phyloP scores from a whole-genome alignment of 768 basidiomycete genomes.

The Tylopilus felleus region DNA sequence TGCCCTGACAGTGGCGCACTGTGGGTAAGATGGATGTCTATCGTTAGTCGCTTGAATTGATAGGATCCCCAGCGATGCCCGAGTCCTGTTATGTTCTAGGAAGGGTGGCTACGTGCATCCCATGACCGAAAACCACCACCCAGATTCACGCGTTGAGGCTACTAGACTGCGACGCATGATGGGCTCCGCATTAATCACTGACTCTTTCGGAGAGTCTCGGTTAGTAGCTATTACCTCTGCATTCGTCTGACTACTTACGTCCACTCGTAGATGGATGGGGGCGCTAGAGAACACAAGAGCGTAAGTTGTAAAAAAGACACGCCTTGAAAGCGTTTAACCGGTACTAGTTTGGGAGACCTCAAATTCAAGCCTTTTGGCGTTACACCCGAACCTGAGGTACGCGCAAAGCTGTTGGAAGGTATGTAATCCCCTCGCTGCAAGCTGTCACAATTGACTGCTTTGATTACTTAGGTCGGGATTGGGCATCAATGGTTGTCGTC shows the following conservation, averaged over 20 bases:
- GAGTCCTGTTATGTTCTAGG: conserved; percentile 77
- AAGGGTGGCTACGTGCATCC: conserved; percentile 69
- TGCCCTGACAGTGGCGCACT: conserved; percentile 86
- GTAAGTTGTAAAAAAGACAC: conserved; percentile 37
- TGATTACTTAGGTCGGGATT: conserved; percentile 60
- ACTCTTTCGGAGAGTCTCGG: conserved; percentile 92
- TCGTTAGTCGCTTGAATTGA: conserved; percentile 6
- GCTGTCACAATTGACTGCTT: background rate
- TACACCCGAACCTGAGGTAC: conserved; percentile 89
- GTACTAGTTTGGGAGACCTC: conserved; percentile 75
- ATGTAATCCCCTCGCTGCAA: conserved; percentile 6
- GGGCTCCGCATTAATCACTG: conserved; percentile 84
- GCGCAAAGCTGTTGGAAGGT: conserved; percentile 75
- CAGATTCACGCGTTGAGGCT: conserved; percentile 86
- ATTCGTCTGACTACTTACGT: background rate
- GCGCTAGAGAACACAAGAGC: conserved; percentile 89
- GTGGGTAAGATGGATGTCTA: conserved; percentile 56
- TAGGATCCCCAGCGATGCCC: conserved; percentile 65
- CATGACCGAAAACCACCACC: conserved; percentile 94
- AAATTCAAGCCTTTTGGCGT: conserved; percentile 88
- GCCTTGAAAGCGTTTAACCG: background rate
- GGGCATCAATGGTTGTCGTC: conserved; percentile 85
- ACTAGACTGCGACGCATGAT: conserved; percentile 84
- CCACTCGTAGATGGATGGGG: conserved; percentile 81
- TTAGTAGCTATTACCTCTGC: conserved; percentile 31